Conservation (phyloP, 2,329 filamentous ascomycete species). For the Diaporthe velutina region DNA sequence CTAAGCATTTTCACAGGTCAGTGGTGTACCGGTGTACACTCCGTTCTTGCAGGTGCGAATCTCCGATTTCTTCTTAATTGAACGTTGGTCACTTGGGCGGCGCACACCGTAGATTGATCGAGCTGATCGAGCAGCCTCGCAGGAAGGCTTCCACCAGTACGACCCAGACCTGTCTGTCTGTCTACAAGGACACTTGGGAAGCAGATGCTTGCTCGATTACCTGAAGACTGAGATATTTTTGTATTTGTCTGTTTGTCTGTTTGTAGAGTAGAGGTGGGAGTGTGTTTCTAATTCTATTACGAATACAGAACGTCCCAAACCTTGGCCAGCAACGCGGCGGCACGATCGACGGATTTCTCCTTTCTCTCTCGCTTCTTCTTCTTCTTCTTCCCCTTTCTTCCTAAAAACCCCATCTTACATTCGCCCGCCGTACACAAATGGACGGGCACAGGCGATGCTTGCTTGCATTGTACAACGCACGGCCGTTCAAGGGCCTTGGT, state of each 20-base stretch:
- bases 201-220: neutral
- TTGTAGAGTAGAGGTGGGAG: conserved; percentile 39
- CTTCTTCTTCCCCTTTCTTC: neutral
- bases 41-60: too few species aligned
- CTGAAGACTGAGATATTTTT: neutral
- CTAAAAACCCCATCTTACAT: neutral
- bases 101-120: too few species aligned
- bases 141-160: neutral
- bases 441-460: neutral
- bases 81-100: too few species aligned
- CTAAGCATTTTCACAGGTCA: too few species aligned
- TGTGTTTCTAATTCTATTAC: conserved; percentile 38
- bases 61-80: too few species aligned
- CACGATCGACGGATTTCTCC: conserved; percentile 23
- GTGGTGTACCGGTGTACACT: too few species aligned
- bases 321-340: conserved; percentile 32
- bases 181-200: neutral
- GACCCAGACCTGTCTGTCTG: neutral
- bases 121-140: neutral
- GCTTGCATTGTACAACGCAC: neutral
- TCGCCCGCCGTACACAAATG: neutral
- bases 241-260: conserved; percentile 1
- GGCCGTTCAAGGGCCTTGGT: neutral
- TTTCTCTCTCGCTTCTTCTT: neutral
- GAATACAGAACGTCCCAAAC: conserved; percentile 38